A percentile compares a stretch with the other conserved stretches of the same genome.
Evolutionary conservation across 176 grass and related monocot species (phyloP).

Genomic region (Panicum miliaceum): DNA sequence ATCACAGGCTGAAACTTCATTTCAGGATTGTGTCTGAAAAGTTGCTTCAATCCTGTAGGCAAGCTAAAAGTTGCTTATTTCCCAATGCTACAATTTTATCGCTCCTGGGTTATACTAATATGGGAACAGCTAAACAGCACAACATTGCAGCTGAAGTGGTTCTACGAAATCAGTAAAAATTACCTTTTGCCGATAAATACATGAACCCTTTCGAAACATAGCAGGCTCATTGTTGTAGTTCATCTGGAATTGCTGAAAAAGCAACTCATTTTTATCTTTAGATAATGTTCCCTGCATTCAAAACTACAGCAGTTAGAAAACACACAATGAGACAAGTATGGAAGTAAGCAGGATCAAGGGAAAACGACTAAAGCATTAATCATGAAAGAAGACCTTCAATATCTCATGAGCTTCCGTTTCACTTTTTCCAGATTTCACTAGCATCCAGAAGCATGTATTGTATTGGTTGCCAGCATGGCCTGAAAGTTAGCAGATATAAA

Average conservation of each 20-base stretch:
- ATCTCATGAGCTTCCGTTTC: constrained; percentile 69
- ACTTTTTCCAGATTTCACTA: constrained; percentile 84
- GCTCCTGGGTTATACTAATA: background rate
- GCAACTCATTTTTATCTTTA: constrained; percentile 89
- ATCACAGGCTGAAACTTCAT: background rate
- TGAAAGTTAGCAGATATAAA: constrained; percentile 44
- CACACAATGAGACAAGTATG: constrained; percentile 24
- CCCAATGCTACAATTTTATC: background rate
- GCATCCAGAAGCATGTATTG: constrained; percentile 86
- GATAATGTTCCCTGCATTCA: constrained; percentile 69
- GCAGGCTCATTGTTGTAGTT: constrained; percentile 80
- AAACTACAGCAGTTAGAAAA: constrained; percentile 8
- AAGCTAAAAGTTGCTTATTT: constrained; percentile 30
- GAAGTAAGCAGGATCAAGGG: constrained; percentile 24
- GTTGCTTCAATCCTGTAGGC: constrained; percentile 8
- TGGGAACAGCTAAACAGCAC: background rate
- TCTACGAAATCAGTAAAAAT: background rate
- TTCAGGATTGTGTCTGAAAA: constrained; percentile 13
- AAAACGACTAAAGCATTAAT: constrained; percentile 3
- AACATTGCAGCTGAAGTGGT: background rate
- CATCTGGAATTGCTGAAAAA: constrained; percentile 86
- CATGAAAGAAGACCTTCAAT: constrained; percentile 66
- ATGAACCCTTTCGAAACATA: constrained; percentile 80
- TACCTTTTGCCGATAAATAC: constrained; percentile 58
- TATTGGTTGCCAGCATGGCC: constrained; percentile 87